Conservation (phyloP, 441 rosid genomes). For the Codiaeum variegatum region DNA sequence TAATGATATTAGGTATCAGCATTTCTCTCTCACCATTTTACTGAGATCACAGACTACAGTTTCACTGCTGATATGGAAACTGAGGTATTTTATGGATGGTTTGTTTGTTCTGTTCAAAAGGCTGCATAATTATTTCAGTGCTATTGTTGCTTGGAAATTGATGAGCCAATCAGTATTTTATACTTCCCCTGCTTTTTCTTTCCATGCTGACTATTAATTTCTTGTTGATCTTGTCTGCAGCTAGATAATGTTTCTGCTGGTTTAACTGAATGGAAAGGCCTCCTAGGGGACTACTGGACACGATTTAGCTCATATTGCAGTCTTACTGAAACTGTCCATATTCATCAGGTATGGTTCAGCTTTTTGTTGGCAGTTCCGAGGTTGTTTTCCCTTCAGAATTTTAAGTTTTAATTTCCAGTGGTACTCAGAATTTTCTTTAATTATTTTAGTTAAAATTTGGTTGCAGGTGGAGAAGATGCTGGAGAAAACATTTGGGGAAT, state of each 20-base stretch:
- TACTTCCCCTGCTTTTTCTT: not conserved
- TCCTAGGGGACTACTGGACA: conserved; percentile 87
- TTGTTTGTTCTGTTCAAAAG: not conserved
- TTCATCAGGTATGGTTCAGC: conserved; percentile 59
- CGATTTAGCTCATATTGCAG: conserved; percentile 82
- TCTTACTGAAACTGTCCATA: conserved; percentile 59
- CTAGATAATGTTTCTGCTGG: conserved; percentile 98
- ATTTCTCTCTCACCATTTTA: conserved; percentile 83
- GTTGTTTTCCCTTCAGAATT: conserved; percentile 15
- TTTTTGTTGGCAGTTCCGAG: conserved; percentile 19
- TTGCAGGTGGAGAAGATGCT: conserved; percentile 95
- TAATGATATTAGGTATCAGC: conserved; percentile 70
- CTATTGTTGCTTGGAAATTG: conserved; percentile 4
- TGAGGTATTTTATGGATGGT: conserved; percentile 51
- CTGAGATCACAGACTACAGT: conserved; percentile 93
- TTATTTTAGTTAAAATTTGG: conserved; percentile 17
- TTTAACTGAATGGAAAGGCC: conserved; percentile 96
- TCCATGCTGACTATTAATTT: conserved; percentile 13
- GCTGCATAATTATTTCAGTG: not conserved
- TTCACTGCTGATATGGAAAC: conserved; percentile 99
- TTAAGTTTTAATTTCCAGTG: conserved; percentile 5
- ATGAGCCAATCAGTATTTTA: not conserved
- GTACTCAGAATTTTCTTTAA: conserved; percentile 12
- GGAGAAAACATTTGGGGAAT: conserved; percentile 71
- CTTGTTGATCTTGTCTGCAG: conserved; percentile 40